Percentiles rank a stretch among this genome's conserved stretches.
These are phyloP conservation scores for Hirsutella rhossiliensis DNA, from an alignment of 2,329 filamentous ascomycete genomes.

Conservation along the genomic window DNA sequence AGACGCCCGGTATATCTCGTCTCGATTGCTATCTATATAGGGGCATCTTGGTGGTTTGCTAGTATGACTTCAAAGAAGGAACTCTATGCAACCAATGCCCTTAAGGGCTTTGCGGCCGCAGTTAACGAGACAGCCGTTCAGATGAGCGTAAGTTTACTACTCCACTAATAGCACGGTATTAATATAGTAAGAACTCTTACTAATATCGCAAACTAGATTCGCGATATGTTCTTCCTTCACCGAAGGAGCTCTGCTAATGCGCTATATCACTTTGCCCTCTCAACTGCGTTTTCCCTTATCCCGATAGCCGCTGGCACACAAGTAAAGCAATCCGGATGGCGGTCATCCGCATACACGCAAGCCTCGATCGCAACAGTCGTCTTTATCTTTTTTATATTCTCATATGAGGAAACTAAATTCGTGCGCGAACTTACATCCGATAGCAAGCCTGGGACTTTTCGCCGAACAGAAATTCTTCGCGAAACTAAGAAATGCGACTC, in stretches of 20 bases:
- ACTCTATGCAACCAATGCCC: slow-evolving; percentile 11
- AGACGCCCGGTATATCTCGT: slow-evolving; percentile 18
- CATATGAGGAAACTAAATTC: slow-evolving; percentile 15
- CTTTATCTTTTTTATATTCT: slow-evolving; percentile 5
- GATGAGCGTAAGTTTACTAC: slow-evolving; percentile 17
- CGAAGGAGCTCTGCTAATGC: slow-evolving; percentile 18
- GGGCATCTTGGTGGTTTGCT: slow-evolving; percentile 10
- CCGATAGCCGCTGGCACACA: slow-evolving; percentile 17
- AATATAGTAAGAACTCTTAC: no score
- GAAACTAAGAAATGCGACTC: no score
- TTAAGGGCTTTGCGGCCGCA: slow-evolving; percentile 22
- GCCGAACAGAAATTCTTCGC: no score
- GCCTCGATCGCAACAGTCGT: neutral
- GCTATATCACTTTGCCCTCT: slow-evolving; percentile 18
- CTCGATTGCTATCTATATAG: slow-evolving; percentile 10
- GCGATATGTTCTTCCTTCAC: slow-evolving; percentile 18
- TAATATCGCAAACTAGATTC: neutral
- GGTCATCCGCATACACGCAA: slow-evolving; percentile 11
- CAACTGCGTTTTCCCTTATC: slow-evolving; percentile 15
- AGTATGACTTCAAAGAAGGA: slow-evolving; percentile 10
- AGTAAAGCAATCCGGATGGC: slow-evolving; percentile 12
- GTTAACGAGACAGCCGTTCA: slow-evolving; percentile 25
- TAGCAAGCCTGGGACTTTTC: no score
- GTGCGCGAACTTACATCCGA: no score
- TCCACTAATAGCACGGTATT: no score